Evolutionary conservation across 2,329 filamentous ascomycete species (phyloP).

Genomic region (Thyridium curvatum): DNA sequence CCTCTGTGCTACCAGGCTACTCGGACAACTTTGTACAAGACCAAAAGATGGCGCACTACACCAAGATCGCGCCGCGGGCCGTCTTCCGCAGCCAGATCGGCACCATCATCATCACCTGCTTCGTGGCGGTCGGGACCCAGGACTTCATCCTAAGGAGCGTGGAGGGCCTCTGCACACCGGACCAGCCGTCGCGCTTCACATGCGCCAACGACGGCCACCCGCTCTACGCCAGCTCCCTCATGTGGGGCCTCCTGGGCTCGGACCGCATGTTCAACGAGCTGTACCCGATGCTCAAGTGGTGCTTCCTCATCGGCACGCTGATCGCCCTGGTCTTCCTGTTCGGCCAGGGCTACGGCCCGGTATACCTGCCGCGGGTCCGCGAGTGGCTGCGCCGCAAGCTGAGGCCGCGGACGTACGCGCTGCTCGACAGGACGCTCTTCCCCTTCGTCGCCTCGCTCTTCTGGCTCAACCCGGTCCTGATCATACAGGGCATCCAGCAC

Average conservation of each 20-base stretch:
- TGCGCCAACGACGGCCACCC: conserved; percentile 20
- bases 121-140: conserved; percentile 32
- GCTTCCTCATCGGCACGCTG: conserved; percentile 32
- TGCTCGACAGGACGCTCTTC: conserved; percentile 29
- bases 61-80: conserved; percentile 32
- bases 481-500: conserved; percentile 34
- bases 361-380: conserved; percentile 24
- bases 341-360: conserved; percentile 24
- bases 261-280: conserved; percentile 31
- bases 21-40: conserved; percentile 32
- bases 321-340: conserved; percentile 29
- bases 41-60: conserved; percentile 34
- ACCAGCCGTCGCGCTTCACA: conserved; percentile 21
- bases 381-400: conserved; percentile 22
- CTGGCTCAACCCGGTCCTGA: conserved; percentile 33
- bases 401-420: conserved; percentile 20
- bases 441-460: conserved; percentile 28
- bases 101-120: conserved; percentile 33
- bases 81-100: conserved; percentile 34
- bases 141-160: conserved; percentile 34
- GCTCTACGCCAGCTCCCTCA: conserved; percentile 21
- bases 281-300: conserved; percentile 36
- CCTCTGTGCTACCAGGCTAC: too few relatives aligned
- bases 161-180: conserved; percentile 15
- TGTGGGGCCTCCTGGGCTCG: conserved; percentile 28